A percentile compares a stretch with the other conserved stretches of the same genome.
Evolutionary conservation across 495 filamentous ascomycete species (phyloP).

Genomic region (Penicillium flavigenum): DNA sequence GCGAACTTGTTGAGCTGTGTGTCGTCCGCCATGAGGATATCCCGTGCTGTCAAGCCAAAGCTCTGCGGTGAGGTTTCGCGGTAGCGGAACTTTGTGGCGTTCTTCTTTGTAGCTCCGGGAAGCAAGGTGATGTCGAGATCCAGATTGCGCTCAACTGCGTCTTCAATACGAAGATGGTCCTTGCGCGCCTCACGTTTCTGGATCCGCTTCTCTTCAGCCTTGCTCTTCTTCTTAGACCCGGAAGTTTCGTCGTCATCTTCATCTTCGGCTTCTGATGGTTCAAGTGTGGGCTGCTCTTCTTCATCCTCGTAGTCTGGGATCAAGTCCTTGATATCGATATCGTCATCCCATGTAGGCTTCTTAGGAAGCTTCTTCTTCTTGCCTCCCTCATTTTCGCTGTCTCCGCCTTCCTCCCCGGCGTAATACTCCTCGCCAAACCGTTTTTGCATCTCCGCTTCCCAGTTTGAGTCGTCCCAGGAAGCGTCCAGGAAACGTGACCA

Average conservation of each 20-base stretch:
- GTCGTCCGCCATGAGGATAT: constrained; percentile 91
- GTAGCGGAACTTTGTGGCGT: constrained; percentile 71
- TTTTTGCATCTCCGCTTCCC: constrained; percentile 85
- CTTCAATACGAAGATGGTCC: constrained; percentile 79
- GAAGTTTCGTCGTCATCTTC: constrained; percentile 51
- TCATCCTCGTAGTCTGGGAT: constrained; percentile 79
- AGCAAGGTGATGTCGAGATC: constrained; percentile 64
- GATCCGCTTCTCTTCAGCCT: constrained; percentile 62
- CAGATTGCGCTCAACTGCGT: constrained; percentile 79
- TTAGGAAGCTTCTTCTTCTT: constrained; percentile 67
- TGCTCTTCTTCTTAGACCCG: constrained; percentile 56
- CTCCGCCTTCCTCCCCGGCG: constrained; percentile 51
- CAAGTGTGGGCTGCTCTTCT: constrained; percentile 52
- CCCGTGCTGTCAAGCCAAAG: constrained; percentile 83
- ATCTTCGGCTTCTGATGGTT: constrained; percentile 53
- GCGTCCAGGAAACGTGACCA: constrained; percentile 81
- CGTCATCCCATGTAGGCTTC: constrained; percentile 95
- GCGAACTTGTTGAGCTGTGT: constrained; percentile 84
- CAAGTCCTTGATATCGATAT: constrained; percentile 93
- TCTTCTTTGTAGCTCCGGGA: constrained; percentile 55
- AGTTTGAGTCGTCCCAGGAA: constrained; percentile 79
- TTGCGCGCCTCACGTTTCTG: constrained; percentile 72
- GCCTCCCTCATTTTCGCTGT: constrained; percentile 42
- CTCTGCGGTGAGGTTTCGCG: constrained; percentile 87
- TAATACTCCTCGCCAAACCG: constrained; percentile 90